These are phyloP conservation scores for Lactifluus hygrophoroides DNA, from an alignment of 768 basidiomycete genomes.

Conservation along the genomic window DNA sequence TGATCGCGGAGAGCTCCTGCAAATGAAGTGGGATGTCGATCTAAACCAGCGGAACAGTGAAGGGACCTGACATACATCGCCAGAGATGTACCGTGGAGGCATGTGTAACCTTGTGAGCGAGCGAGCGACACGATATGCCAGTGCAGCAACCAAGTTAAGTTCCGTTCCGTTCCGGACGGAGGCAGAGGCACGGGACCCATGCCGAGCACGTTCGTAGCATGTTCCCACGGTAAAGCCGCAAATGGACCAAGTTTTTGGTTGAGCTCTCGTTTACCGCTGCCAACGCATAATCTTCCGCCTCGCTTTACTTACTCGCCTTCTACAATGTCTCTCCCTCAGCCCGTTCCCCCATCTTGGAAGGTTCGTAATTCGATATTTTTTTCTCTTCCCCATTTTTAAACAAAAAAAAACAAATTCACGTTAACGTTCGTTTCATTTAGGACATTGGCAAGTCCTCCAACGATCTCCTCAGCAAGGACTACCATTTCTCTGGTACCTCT, in stretches of 20 bases:
- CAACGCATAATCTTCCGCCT: constrained; percentile 17
- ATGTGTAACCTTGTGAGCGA: constrained; percentile 5
- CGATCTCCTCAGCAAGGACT: constrained; percentile 92
- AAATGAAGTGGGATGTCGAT: not conserved
- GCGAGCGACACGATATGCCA: not conserved
- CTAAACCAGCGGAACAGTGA: not conserved
- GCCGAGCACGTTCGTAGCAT: not conserved
- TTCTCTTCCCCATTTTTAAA: no score
- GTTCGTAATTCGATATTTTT: constrained; percentile 39
- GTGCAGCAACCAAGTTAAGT: no score
- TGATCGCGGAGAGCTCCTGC: constrained; percentile 61
- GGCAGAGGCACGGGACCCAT: no score
- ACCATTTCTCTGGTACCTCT: constrained; percentile 60
- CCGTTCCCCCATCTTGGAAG: constrained; percentile 97
- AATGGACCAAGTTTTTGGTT: not conserved
- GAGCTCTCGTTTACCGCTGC: constrained; percentile 23
- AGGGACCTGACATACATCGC: constrained; percentile 29
- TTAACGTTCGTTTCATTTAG: no score
- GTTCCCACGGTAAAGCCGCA: not conserved
- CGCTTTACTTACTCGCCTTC: not conserved
- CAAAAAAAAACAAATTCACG: no score
- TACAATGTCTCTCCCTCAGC: constrained; percentile 87
- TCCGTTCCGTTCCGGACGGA: not conserved
- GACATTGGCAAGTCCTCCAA: constrained; percentile 96
- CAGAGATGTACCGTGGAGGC: constrained; percentile 33